Evolutionary conservation across 148 eudicot genomes (phyloP), one percentile per base, ranked within the genome.

Genomic region (Nepenthes gracilis): DNA sequence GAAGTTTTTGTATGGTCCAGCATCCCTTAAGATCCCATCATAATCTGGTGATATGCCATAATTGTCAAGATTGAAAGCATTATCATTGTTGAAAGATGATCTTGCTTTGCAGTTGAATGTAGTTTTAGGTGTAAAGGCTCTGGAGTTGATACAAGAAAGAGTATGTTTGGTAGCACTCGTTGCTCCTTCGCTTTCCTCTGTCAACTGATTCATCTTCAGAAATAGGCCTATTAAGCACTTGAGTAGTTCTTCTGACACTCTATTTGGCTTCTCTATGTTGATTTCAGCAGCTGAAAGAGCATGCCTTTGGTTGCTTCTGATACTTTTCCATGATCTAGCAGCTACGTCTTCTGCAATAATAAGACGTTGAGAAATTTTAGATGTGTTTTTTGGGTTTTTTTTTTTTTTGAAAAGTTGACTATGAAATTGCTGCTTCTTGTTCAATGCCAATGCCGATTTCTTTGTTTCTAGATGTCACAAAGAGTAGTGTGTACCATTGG

Each of bases 181-280:
- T 12, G 72, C 43, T 64, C 61, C 76, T 63, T 75, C 78, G 35
- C 60, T 70, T 62, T 67, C 80, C 5, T 58, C 36, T 55, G 83
- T 52, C 38, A 63, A 57, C 59, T 73, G 72, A 62, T 84, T 80
- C 68, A 92, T 65, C 56, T 85, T 79, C 55, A 85, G 65, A 70
- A 79, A 82, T 74, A 84, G 74, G 66, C 76, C 77, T 70, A 81
- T 78, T n/a, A 92, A 72, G 78, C 85, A 85, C 67, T 74, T 74
- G 37, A 92, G 70, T 54, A 92, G 80, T 54, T 92, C 88, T 73
- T 83, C 94, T 1, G 97, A 92, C 51, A 88, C 76, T 75, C 66
- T 75, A 65, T 85, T 92, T 65, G 96, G 88, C 38, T 77, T 77
- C 58, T 72, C 75, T 12, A 36, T 58, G 23, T 67, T 63, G 7